Conservation (phyloP, 1,139 yeast species). For the Debaryomyces udenii region DNA sequence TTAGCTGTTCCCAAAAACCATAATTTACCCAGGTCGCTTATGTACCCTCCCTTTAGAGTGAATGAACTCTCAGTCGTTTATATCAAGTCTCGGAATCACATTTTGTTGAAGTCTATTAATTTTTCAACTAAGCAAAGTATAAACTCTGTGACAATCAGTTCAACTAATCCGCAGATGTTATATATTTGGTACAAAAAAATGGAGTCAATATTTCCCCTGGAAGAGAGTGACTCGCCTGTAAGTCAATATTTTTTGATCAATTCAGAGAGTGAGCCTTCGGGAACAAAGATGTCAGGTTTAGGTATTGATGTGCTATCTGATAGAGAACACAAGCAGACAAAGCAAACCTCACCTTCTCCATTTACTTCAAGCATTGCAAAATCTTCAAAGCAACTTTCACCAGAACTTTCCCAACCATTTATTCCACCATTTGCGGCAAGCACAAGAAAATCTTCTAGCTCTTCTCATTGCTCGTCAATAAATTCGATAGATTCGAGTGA, state of each 20-base stretch:
- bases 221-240: slow-evolving; percentile 27
- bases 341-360: not conserved
- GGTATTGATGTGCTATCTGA: slow-evolving; percentile 39
- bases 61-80: slow-evolving; percentile 31
- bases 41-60: slow-evolving; percentile 47
- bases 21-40: slow-evolving; percentile 29
- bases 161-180: slow-evolving; percentile 24
- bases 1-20: slow-evolving; percentile 24
- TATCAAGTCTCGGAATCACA: slow-evolving; percentile 22
- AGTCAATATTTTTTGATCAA: slow-evolving; percentile 27
- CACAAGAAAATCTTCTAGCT: slow-evolving; percentile 15
- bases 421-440: slow-evolving; percentile 2
- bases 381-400: not conserved
- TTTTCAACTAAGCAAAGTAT: slow-evolving; percentile 19
- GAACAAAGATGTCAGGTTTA: slow-evolving; percentile 32
- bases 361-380: not conserved
- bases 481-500: slow-evolving; percentile 22
- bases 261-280: slow-evolving; percentile 20
- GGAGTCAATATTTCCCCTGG: slow-evolving; percentile 35
- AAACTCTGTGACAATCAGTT: slow-evolving; percentile 16
- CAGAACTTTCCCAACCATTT: slow-evolving; percentile 4
- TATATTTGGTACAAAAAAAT: slow-evolving; percentile 33
- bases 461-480: slow-evolving; percentile 18
- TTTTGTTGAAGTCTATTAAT: slow-evolving; percentile 32
- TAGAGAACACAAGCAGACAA: slow-evolving; percentile 3